Evolutionary conservation across 768 basidiomycete species (phyloP).

Genomic region (Termitomyces bulborhizus): DNA sequence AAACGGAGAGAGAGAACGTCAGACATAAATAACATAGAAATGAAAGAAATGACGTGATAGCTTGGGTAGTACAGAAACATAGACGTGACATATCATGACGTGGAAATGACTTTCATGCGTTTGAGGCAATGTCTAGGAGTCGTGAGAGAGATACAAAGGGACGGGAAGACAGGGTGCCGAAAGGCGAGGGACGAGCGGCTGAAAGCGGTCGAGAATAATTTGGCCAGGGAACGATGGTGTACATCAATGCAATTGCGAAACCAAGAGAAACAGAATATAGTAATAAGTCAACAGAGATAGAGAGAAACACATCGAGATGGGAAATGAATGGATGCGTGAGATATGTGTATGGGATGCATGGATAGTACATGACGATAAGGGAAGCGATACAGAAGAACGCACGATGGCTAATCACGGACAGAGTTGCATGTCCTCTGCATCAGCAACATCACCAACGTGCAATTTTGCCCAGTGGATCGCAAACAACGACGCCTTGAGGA

Average conservation of each 20-base stretch:
- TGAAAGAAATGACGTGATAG: slow-evolving; percentile 9
- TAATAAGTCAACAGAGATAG: slow-evolving; percentile 16
- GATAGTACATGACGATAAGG: slow-evolving; percentile 13
- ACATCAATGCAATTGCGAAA: slow-evolving; percentile 16
- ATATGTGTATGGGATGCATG: slow-evolving; percentile 10
- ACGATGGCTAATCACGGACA: slow-evolving; percentile 28
- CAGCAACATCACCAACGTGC: slow-evolving; percentile 34
- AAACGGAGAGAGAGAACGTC: slow-evolving; percentile 4
- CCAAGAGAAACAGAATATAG: slow-evolving; percentile 14
- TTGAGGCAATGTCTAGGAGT: slow-evolving; percentile 6
- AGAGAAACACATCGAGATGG: slow-evolving; percentile 16
- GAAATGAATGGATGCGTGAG: slow-evolving; percentile 7
- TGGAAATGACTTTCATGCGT: slow-evolving; percentile 14
- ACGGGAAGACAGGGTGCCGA: slow-evolving; percentile 2
- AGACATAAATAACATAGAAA: slow-evolving; percentile 3
- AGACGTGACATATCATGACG: slow-evolving; percentile 7
- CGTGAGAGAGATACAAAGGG: slow-evolving; percentile 5
- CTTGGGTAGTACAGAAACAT: slow-evolving; percentile 14
- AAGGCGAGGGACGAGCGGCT: slow-evolving; percentile 28
- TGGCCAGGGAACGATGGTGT: slow-evolving; percentile 7
- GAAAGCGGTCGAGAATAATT: slow-evolving; percentile 16
- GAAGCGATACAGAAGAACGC: slow-evolving; percentile 16
- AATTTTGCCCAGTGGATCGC: slow-evolving; percentile 70
- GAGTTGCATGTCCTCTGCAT: slow-evolving; percentile 40
- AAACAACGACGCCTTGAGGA: slow-evolving; percentile 84